Percentiles rank a stretch among this genome's conserved stretches.
Evolutionary conservation across 2,329 filamentous ascomycete genomes (phyloP).

Genomic region (Fonsecaea pugnacius): DNA sequence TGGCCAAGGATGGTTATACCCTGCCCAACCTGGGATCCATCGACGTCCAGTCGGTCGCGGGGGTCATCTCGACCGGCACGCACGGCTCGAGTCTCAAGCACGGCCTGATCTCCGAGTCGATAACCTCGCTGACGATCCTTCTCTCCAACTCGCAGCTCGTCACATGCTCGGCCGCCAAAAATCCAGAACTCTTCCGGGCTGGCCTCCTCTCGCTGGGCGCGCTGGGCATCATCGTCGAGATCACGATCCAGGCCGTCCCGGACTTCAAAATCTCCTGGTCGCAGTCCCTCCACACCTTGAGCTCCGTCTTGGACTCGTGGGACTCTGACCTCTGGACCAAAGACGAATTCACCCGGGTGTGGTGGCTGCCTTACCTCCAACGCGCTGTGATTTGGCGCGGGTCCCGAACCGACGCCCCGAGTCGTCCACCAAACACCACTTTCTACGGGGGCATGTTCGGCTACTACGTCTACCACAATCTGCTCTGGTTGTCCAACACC

Average conservation of each 20-base stretch:
- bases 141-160: slow-evolving; percentile 77
- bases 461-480: slow-evolving; percentile 88
- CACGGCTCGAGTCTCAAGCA: slow-evolving; percentile 86
- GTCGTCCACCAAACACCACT: slow-evolving; percentile 63
- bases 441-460: slow-evolving; percentile 84
- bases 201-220: slow-evolving; percentile 86
- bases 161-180: slow-evolving; percentile 68
- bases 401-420: slow-evolving; percentile 70
- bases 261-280: slow-evolving; percentile 85
- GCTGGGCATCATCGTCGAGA: slow-evolving; percentile 85
- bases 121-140: slow-evolving; percentile 76
- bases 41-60: slow-evolving; percentile 89
- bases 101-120: slow-evolving; percentile 79
- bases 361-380: slow-evolving; percentile 95
- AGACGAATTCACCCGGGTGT: slow-evolving; percentile 88
- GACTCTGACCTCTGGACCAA: slow-evolving; percentile 75
- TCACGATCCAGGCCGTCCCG: slow-evolving; percentile 80
- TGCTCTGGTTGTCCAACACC: slow-evolving; percentile 79
- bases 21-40: slow-evolving; percentile 95
- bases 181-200: slow-evolving; percentile 82
- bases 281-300: slow-evolving; percentile 75
- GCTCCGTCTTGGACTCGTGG: slow-evolving; percentile 73
- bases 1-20: slow-evolving; percentile 76
- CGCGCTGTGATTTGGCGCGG: slow-evolving; percentile 88
- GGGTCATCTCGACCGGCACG: slow-evolving; percentile 89